Evolutionary conservation across 208 protist species (phyloP).

Genomic region (Trypanosomatidae sp.): DNA sequence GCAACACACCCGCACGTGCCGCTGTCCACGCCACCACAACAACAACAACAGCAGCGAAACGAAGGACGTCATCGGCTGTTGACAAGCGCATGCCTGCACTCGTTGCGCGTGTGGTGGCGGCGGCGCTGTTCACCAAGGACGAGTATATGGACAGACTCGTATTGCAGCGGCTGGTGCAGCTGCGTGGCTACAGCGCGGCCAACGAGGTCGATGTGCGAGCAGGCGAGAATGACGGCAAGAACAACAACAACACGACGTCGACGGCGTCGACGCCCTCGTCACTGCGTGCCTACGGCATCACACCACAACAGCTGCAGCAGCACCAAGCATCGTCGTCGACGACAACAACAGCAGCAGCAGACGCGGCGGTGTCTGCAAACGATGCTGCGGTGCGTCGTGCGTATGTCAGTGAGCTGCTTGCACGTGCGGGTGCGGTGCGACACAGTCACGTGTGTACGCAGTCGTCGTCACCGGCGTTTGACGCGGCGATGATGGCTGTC

Average conservation of each 20-base stretch:
- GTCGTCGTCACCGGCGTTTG: conserved; percentile 43
- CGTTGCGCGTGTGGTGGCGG: conserved; percentile 40
- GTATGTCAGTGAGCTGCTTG: no score
- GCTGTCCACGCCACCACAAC: conserved; percentile 2
- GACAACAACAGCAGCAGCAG: conserved; percentile 1
- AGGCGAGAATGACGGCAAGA: neutral
- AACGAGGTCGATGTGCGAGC: neutral
- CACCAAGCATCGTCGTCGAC: neutral
- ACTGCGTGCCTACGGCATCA: neutral
- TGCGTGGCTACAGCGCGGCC: neutral
- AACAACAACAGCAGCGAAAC: neutral
- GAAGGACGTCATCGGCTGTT: neutral
- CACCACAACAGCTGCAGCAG: neutral
- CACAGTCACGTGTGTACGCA: conserved; percentile 48
- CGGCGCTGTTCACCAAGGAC: conserved; percentile 64
- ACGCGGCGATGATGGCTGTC: conserved; percentile 56
- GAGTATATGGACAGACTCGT: conserved; percentile 82
- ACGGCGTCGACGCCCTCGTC: neutral
- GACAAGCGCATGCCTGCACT: neutral
- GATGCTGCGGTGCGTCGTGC: neutral
- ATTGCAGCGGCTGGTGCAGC: conserved; percentile 24
- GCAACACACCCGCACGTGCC: neutral
- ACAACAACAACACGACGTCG: neutral
- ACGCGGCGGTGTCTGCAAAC: neutral
- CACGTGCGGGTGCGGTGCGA: conserved; percentile 5